These are phyloP conservation scores for Ceratonia siliqua DNA, from an alignment of 306 rosid genomes.

Conservation along the genomic window DNA sequence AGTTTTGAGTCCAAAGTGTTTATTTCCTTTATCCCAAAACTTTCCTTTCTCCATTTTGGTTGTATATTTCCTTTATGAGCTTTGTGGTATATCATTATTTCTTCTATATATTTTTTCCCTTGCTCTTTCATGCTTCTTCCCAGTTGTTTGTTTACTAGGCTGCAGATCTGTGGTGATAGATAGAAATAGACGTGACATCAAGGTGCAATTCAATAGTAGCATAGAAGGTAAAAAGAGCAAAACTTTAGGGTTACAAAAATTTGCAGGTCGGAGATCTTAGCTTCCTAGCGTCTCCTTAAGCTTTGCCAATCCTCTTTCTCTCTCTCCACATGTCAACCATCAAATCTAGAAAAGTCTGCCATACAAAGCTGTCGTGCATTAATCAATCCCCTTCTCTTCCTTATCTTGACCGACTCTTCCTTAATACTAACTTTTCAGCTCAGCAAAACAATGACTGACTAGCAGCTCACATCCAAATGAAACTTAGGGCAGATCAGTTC, in stretches of 20 bases:
- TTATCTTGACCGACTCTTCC: slow-evolving; percentile 44
- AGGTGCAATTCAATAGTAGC: slow-evolving; percentile 5
- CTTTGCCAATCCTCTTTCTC: slow-evolving; percentile 11
- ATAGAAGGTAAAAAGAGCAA: slow-evolving; percentile 24
- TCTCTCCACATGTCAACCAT: slow-evolving; percentile 45
- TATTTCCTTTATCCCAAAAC: neutral
- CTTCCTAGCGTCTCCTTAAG: slow-evolving; percentile 36
- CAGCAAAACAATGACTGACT: slow-evolving; percentile 12
- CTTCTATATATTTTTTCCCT: neutral
- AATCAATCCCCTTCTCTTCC: slow-evolving; percentile 40
- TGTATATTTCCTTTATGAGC: slow-evolving; percentile 25
- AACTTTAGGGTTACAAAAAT: slow-evolving; percentile 46
- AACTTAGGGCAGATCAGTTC: slow-evolving; percentile 34
- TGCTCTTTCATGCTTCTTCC: slow-evolving; percentile 26
- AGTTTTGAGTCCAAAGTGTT: neutral
- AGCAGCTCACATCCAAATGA: slow-evolving; percentile 6
- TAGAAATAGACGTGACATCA: slow-evolving; percentile 38
- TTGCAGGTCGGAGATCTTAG: slow-evolving; percentile 41
- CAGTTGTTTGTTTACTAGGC: slow-evolving; percentile 27
- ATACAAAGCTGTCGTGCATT: slow-evolving; percentile 51
- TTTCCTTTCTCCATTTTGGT: neutral
- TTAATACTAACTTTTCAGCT: slow-evolving; percentile 17
- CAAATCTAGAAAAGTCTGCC: slow-evolving; percentile 34
- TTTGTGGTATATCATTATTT: slow-evolving; percentile 11
- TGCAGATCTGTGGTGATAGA: slow-evolving; percentile 45